These are phyloP conservation scores for Pseudozyma flocculosa DNA, from an alignment of 1,284 basidiomycete genomes.

Conservation along the genomic window DNA sequence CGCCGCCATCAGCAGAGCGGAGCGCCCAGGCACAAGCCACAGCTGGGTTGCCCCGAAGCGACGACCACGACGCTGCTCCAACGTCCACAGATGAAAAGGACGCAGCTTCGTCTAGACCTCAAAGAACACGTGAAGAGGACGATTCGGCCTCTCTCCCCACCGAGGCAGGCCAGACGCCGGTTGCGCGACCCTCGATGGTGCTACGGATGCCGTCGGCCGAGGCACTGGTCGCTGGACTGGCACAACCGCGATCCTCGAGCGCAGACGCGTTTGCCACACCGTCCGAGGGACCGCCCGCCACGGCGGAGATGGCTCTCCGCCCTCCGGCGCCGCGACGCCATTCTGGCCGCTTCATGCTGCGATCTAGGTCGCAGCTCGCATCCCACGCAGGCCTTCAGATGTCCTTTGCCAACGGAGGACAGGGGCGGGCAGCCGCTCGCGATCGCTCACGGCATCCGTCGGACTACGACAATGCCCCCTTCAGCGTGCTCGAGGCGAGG, in stretches of 20 bases:
- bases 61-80: too few relatives aligned
- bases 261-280: background rate
- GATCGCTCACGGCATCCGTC: constrained; percentile 35
- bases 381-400: constrained; percentile 31
- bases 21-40: too few relatives aligned
- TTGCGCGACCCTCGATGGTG: background rate
- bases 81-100: too few relatives aligned
- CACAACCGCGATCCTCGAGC: background rate
- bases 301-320: background rate
- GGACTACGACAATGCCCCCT: constrained; percentile 40
- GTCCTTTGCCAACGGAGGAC: constrained; percentile 31
- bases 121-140: too few relatives aligned
- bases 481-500: constrained; percentile 44
- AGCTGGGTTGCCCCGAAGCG: too few relatives aligned
- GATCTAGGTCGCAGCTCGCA: constrained; percentile 42
- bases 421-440: constrained; percentile 44
- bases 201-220: background rate
- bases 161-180: background rate
- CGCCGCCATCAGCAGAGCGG: too few relatives aligned
- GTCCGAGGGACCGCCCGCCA: background rate
- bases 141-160: too few relatives aligned
- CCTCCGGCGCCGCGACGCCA: constrained; percentile 37
- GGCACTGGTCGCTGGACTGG: background rate
- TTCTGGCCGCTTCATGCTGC: constrained; percentile 42
- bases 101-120: too few relatives aligned